These are phyloP conservation scores for Solanum rostratum DNA, from an alignment of 257 asterid species.

Conservation along the genomic window DNA sequence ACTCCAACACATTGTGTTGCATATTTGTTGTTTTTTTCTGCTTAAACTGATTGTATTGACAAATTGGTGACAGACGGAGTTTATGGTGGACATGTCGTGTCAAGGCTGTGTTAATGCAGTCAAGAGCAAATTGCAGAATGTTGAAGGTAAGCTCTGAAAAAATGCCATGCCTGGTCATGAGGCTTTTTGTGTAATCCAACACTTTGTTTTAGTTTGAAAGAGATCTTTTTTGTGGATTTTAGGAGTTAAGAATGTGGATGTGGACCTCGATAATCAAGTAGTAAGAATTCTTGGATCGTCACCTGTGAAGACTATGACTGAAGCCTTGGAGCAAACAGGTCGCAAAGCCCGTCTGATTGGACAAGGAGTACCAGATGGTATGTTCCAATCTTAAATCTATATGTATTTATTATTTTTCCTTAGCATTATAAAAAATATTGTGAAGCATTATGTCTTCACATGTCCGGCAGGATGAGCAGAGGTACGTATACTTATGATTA, in stretches of 20 bases:
- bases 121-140: slow-evolving; percentile 56
- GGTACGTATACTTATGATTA: background rate
- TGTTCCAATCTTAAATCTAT: background rate
- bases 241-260: slow-evolving; percentile 85
- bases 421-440: background rate
- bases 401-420: background rate
- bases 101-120: slow-evolving; percentile 85
- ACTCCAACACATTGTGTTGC: background rate
- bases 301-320: slow-evolving; percentile 67
- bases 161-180: background rate
- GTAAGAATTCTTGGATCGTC: slow-evolving; percentile 82
- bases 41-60: background rate
- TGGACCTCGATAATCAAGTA: slow-evolving; percentile 76
- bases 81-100: slow-evolving; percentile 89
- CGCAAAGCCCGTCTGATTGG: slow-evolving; percentile 85
- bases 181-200: background rate
- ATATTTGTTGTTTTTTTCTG: background rate
- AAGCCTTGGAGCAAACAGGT: slow-evolving; percentile 91
- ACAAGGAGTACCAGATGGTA: slow-evolving; percentile 89
- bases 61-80: slow-evolving; percentile 58
- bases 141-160: slow-evolving; percentile 51
- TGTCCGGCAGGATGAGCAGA: background rate
- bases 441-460: background rate
- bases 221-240: slow-evolving; percentile 1
- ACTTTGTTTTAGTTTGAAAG: background rate